Evolutionary conservation across 225 moss, liverwort and hornwort species (phyloP).

Genomic region (Pseudisothecium myosuroides): DNA sequence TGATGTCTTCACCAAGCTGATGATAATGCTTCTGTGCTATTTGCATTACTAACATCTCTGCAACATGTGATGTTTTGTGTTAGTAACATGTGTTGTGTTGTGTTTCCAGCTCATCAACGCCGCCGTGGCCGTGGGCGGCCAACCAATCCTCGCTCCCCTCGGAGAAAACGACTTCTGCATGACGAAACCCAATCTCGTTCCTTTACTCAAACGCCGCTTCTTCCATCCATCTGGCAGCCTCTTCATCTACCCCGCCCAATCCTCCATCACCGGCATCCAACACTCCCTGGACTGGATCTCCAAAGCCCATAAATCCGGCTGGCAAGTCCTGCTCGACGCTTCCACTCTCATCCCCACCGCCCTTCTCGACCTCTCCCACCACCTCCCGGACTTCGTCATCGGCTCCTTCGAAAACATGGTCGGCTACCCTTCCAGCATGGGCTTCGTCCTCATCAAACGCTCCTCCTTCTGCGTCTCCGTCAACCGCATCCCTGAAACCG

Average conservation of each 20-base stretch:
- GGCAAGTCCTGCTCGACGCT: slow-evolving; percentile 37
- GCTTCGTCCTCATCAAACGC: slow-evolving; percentile 59
- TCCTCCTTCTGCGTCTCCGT: slow-evolving; percentile 37
- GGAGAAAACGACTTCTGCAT: slow-evolving; percentile 57
- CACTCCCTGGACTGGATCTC: slow-evolving; percentile 27
- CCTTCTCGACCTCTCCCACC: slow-evolving; percentile 35
- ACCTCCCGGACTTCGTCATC: slow-evolving; percentile 62
- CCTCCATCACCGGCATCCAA: slow-evolving; percentile 36
- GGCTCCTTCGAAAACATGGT: slow-evolving; percentile 70
- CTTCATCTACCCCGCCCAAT: slow-evolving; percentile 38
- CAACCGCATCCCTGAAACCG: slow-evolving; percentile 3
- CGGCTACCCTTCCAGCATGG: slow-evolving; percentile 76
- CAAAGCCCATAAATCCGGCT: slow-evolving; percentile 34
- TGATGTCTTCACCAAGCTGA: background rate
- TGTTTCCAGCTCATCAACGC: slow-evolving; percentile 14
- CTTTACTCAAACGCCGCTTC: slow-evolving; percentile 23
- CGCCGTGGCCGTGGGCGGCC: slow-evolving; percentile 37
- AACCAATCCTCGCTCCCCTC: slow-evolving; percentile 38
- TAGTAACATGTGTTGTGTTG: background rate
- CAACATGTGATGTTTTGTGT: background rate
- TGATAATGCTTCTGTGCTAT: background rate
- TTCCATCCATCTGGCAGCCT: slow-evolving; percentile 35
- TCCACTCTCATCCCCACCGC: slow-evolving; percentile 55
- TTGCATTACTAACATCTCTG: background rate
- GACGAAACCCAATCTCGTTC: slow-evolving; percentile 14